Base-by-base conservation (phyloP, 768 basidiomycete species). In the Kwoniella dendrophila region DNA sequence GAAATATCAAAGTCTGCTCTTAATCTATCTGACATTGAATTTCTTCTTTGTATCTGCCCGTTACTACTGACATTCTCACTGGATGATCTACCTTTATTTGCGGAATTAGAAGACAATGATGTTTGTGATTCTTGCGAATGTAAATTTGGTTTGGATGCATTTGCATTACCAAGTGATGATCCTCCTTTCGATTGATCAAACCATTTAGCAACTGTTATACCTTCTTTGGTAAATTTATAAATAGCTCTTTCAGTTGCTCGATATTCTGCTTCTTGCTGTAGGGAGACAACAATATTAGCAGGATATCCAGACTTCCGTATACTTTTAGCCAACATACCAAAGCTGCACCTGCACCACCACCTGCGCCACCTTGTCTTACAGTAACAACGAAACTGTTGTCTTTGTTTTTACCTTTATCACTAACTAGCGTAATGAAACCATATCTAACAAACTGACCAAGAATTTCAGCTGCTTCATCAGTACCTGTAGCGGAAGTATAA, bases 401-500 rank as follows among this genome's bases (percentile, higher is more conserved):
- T 67, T 71, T 62, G 4, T 62, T 59, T 67, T 69, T 80, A 41
- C 64, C 71, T 56, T 71, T 79, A 62, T 79, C 79, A 38, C 57
- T 64, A 63, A 95, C 91, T 43, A 98, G 83, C 2, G 82, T 81
- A 79, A 99, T 89, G 65, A 95, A 86, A 40, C 92, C 90, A 72
- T 93, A 96, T 54, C 96, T 87, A 47, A 97, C 93, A 72, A 98
- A 97, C 77, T 98, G 96, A 3, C 94, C 96, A 2, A 91, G 89
- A 86, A 98, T 90, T 82, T 99, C 96, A 11, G 92, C 91, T 0
- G 92, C 94, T 79, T 98, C 96, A 74, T 99, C 96, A 54, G 91
- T 83, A 24, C 93, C 93, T 33, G 93, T 91, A 33, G 94, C 91
- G 0, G 94, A 96, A 0, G 96, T 92, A 71, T 92, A 96, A 79